Percentiles rank a stretch among this genome's conserved stretches.
Evolutionary conservation across 139 green algal genomes (phyloP).

Genomic region (Picochlorum sp.): DNA sequence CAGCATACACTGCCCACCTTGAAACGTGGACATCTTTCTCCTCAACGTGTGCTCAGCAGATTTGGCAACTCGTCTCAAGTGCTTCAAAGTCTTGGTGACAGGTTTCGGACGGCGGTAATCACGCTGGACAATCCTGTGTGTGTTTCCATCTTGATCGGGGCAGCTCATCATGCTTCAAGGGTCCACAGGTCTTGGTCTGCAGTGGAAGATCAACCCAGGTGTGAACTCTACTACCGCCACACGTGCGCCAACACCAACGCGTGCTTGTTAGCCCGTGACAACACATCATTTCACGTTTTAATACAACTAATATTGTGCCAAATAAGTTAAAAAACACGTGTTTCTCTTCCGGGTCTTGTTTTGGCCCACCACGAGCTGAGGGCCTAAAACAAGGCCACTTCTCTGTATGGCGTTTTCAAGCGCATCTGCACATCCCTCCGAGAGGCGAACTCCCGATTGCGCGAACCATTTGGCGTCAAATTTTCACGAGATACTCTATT

Average conservation of each 20-base stretch:
- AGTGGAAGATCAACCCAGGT: too few species aligned
- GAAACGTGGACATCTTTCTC: neutral
- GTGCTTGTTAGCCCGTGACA: neutral
- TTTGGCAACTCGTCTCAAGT: too few species aligned
- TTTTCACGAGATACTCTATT: too few species aligned
- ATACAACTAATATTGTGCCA: slow-evolving; percentile 1
- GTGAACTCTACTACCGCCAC: too few species aligned
- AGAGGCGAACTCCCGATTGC: too few species aligned
- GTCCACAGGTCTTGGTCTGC: too few species aligned
- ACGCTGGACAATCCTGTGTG: neutral
- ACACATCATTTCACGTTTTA: slow-evolving; percentile 2
- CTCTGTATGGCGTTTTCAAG: too few species aligned
- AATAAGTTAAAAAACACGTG: slow-evolving; percentile 2
- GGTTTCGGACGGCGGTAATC: neutral
- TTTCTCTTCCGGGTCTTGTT: slow-evolving; percentile 6
- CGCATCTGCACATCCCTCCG: too few species aligned
- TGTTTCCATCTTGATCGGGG: too few species aligned
- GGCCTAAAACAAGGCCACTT: too few species aligned
- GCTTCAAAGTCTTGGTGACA: slow-evolving; percentile 1
- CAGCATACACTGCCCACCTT: neutral
- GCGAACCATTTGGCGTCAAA: too few species aligned
- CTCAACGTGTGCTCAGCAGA: neutral
- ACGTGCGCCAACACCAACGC: neutral
- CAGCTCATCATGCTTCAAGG: too few species aligned
- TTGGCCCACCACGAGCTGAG: neutral